Percentiles rank a stretch among this genome's conserved stretches.
These are phyloP conservation scores for Aspergillus costaricaensis DNA, from an alignment of 2,329 filamentous ascomycete species.

Conservation along the genomic window DNA sequence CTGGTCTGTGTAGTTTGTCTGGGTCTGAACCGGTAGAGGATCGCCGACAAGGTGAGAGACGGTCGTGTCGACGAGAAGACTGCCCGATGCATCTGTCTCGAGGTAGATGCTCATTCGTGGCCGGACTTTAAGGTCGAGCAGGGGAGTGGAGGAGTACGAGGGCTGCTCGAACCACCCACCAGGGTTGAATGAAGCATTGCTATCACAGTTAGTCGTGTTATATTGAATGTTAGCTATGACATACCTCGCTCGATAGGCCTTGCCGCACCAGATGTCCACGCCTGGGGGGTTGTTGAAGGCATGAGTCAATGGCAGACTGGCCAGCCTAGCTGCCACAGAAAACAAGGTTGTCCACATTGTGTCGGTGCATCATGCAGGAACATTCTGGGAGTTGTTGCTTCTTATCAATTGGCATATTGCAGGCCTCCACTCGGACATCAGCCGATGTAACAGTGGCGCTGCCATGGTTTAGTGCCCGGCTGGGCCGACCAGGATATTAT, in stretches of 20 bases:
- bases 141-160: not conserved
- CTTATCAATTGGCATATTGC: not conserved
- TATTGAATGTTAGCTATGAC: not conserved
- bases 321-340: not conserved
- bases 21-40: not conserved
- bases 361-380: not conserved
- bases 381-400: not conserved
- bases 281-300: conserved; percentile 1
- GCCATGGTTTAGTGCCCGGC: not conserved
- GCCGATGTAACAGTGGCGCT: not conserved
- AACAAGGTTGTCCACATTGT: not conserved
- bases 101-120: conserved; percentile 7
- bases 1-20: not conserved
- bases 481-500: not conserved
- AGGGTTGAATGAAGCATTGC: conserved; percentile 6
- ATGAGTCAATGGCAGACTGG: not conserved
- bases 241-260: conserved; percentile 2
- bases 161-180: conserved; percentile 1
- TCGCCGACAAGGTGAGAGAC: conserved; percentile 2
- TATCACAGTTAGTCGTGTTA: not conserved
- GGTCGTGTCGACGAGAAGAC: not conserved
- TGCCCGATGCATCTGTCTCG: not conserved
- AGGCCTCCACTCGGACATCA: not conserved
- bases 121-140: conserved; percentile 1
- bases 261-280: conserved; percentile 4